Base-by-base conservation (phyloP, 495 filamentous ascomycete genomes). In the Penicillium robsamsonii region DNA sequence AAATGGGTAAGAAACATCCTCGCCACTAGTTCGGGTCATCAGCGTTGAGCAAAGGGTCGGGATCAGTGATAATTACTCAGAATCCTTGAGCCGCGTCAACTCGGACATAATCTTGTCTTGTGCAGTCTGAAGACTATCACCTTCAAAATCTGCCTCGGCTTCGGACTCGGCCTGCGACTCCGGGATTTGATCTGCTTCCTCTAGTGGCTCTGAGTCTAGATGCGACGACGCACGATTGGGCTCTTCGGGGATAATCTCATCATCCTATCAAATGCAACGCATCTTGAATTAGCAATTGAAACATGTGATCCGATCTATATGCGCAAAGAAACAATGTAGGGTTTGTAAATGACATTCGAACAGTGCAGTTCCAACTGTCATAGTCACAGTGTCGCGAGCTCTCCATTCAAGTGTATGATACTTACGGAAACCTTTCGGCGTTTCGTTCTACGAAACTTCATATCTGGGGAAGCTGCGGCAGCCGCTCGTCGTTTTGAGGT, bases 41-140 rank as follows among this genome's bases (percentile, higher is more conserved):
- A 68, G 63, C 22, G 13, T 52, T 15, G 40, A 24, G 49, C 33
- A 38, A 17, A 38, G 35, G 35, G 25, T 27, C 42, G 35, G 18
- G 15, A 30, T 22, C 2, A 20, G 37, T 18, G 24, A 25, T n/a
- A 76, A 80, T 67, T 69, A 85, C 85, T 79, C 66, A 46, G 77
- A 75, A 46, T 90, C 87, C 44, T 82, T 80, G 53, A 85, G 78
- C 22, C 80, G 76, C 11, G 90, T 77, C 49, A 91, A 57, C 57
- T 88, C 86, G 29, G 68, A 65, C 56, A 95, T 74, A 30, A 95
- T 85, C 73, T 88, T 87, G 55, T 92, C 88, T 65, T 95, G 90
- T 1, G 89, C 90, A 56, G 89, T 76, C 61, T 91, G 89, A 62
- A 95, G 89, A 20, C 62, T 84, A 47, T 88, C 81, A 41, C 84